Conservation (phyloP, 306 rosid genomes). For the Trifolium subterraneum region DNA sequence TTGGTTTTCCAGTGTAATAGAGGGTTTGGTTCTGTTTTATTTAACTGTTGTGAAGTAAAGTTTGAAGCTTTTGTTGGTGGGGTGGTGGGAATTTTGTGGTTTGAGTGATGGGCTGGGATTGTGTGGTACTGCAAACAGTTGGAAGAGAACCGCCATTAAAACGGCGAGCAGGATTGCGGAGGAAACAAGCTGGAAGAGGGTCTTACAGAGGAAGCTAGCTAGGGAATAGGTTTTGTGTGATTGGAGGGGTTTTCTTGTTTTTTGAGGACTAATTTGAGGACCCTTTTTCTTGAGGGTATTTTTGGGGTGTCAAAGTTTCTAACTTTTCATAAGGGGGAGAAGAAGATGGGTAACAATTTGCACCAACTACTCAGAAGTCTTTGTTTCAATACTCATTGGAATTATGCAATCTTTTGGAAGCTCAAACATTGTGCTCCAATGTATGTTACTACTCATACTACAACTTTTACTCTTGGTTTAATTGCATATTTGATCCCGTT, state of each 20-base stretch:
- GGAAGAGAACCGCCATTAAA: slow-evolving; percentile 89
- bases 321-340: slow-evolving; percentile 25
- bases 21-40: slow-evolving; percentile 33
- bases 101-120: slow-evolving; percentile 81
- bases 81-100: slow-evolving; percentile 46
- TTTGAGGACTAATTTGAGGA: slow-evolving; percentile 33
- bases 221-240: slow-evolving; percentile 25
- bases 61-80: slow-evolving; percentile 45
- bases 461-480: neutral
- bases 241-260: slow-evolving; percentile 45
- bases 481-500: too few species aligned
- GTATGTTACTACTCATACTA: slow-evolving; percentile 51
- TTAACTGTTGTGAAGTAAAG: slow-evolving; percentile 26
- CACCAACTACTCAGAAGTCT: slow-evolving; percentile 73
- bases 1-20: slow-evolving; percentile 8
- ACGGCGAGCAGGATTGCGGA: slow-evolving; percentile 98
- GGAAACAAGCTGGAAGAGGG: slow-evolving; percentile 99
- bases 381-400: slow-evolving; percentile 87
- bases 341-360: slow-evolving; percentile 70
- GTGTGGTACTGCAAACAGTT: slow-evolving; percentile 75
- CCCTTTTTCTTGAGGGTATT: slow-evolving; percentile 41
- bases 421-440: slow-evolving; percentile 82
- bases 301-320: slow-evolving; percentile 51
- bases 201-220: slow-evolving; percentile 96
- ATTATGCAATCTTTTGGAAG: slow-evolving; percentile 95